phyloP scores from a whole-genome alignment of 129 eudicot genomes.

The Arctium minus region DNA sequence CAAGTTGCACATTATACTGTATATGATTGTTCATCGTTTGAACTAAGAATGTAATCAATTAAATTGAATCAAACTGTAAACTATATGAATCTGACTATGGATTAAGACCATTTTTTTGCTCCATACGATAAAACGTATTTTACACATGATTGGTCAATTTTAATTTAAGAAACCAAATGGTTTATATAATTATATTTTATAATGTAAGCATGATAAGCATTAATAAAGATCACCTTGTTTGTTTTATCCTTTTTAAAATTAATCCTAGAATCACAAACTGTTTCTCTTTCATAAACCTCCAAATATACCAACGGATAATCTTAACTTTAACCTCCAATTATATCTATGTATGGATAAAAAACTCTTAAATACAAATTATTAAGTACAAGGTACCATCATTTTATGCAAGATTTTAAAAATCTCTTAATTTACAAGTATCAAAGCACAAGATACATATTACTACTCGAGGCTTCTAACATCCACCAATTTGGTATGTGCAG shows the following conservation, averaged over 20 bases:
- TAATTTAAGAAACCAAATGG: not conserved
- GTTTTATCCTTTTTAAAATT: not conserved
- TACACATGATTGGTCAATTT: not conserved
- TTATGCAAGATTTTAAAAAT: too few relatives aligned
- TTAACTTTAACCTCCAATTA: not conserved
- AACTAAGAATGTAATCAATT: not conserved
- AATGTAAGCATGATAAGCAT: not conserved
- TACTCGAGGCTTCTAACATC: too few relatives aligned
- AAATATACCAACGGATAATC: not conserved
- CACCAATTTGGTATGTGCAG: too few relatives aligned
- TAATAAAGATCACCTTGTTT: not conserved
- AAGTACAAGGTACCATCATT: too few relatives aligned
- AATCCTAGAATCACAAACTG: not conserved
- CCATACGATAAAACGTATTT: not conserved
- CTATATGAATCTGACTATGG: not conserved
- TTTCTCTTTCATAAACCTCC: not conserved
- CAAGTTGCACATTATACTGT: not conserved
- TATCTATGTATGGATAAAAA: too few relatives aligned
- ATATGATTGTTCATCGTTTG: not conserved
- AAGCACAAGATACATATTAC: too few relatives aligned
- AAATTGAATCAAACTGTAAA: not conserved
- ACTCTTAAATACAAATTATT: too few relatives aligned
- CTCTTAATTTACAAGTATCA: too few relatives aligned
- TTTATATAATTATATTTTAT: not conserved
- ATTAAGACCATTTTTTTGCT: conserved; percentile 1